Conservation (phyloP, 2,329 filamentous ascomycete genomes). For the Pseudocercospora vitis region DNA sequence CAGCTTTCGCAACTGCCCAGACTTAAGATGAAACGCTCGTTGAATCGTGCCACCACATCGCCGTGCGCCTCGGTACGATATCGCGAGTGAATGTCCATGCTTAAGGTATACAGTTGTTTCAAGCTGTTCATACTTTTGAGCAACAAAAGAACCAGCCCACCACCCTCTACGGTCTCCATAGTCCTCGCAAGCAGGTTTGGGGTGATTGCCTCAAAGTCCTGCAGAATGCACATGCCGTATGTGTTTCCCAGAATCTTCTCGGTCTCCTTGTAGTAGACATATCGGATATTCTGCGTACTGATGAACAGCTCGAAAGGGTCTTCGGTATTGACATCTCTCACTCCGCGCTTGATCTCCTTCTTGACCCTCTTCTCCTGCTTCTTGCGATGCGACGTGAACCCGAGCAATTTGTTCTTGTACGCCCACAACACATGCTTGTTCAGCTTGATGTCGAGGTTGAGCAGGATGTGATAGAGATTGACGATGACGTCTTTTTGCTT, state of each 20-base stretch:
- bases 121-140: conserved; percentile 95
- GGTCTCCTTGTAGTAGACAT: conserved; percentile 99
- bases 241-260: conserved; percentile 98
- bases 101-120: conserved; percentile 94
- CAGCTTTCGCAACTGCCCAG: conserved; percentile 93
- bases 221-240: conserved; percentile 96
- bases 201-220: conserved; percentile 96
- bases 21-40: conserved; percentile 94
- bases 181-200: conserved; percentile 94
- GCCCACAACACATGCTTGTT: conserved; percentile 98
- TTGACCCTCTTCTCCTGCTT: conserved; percentile 99
- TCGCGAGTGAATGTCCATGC: conserved; percentile 96
- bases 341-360: conserved; percentile 93
- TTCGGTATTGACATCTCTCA: conserved; percentile 85
- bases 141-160: conserved; percentile 83
- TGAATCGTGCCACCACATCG: conserved; percentile 93
- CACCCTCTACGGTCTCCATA: conserved; percentile 96
- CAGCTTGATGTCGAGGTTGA: conserved; percentile 83
- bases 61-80: conserved; percentile 95
- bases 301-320: conserved; percentile 98
- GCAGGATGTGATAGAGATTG: conserved; percentile 89
- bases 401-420: conserved; percentile 95
- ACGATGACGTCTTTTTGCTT: conserved; percentile 95
- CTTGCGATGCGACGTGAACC: conserved; percentile 93
- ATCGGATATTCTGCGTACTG: conserved; percentile 93